Percentiles rank a stretch among this genome's conserved stretches.
Evolutionary conservation across 805 yeast genomes (phyloP).

Genomic region (fission yeast (Schizosaccharomyces pombe)): DNA sequence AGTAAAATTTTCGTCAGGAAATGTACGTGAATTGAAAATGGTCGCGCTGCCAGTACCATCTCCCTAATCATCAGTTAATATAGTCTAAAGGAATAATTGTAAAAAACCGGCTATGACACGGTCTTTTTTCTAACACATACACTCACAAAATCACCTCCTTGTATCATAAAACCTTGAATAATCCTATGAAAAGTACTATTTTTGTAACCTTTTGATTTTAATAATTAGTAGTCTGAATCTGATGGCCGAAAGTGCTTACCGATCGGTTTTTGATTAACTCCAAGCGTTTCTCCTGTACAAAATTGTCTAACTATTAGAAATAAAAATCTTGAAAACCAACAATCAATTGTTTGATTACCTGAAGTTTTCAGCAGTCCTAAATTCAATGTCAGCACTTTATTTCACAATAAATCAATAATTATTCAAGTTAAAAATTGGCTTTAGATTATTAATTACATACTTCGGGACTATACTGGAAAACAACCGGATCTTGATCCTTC

Average conservation of each 20-base stretch:
- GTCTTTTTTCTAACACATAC: slow-evolving; percentile 10
- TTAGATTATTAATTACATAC: neutral
- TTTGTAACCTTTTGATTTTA: slow-evolving; percentile 25
- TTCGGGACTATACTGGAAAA: neutral
- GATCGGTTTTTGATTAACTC: neutral
- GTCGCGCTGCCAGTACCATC: slow-evolving; percentile 23
- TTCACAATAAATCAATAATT: neutral
- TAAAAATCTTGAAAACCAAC: slow-evolving; percentile 17
- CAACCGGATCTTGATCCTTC: neutral
- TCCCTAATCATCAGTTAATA: neutral
- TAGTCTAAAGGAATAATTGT: neutral
- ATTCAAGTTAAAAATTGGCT: too few species aligned
- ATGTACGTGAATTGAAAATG: slow-evolving; percentile 21
- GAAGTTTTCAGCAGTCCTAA: neutral
- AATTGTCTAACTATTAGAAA: slow-evolving; percentile 50
- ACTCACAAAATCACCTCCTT: slow-evolving; percentile 32
- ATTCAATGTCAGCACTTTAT: neutral
- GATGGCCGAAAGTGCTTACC: neutral
- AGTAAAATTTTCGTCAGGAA: slow-evolving; percentile 24
- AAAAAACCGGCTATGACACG: too few species aligned
- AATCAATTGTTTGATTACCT: too few species aligned
- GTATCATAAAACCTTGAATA: slow-evolving; percentile 27
- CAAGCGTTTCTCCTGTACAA: slow-evolving; percentile 34
- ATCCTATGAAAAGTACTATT: slow-evolving; percentile 28
- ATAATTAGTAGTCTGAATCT: neutral